Evolutionary conservation across 2,329 filamentous ascomycete species (phyloP).

Genomic region (Exophiala aquamarina): DNA sequence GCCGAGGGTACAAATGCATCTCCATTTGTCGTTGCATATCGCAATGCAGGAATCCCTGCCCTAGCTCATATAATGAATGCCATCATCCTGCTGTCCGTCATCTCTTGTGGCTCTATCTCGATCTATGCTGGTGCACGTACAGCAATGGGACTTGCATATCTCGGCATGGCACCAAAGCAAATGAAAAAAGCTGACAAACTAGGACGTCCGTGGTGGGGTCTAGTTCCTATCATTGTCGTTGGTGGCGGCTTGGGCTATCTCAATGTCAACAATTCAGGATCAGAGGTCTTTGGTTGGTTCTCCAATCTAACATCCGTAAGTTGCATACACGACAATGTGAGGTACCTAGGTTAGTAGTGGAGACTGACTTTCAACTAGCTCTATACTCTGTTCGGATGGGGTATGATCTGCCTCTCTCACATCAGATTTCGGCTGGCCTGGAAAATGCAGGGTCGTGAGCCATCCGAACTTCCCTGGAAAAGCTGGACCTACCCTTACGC

Average conservation of each 20-base stretch:
- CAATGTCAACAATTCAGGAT: conserved; percentile 43
- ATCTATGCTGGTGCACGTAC: conserved; percentile 54
- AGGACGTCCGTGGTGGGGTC: conserved; percentile 43
- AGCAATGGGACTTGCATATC: conserved; percentile 50
- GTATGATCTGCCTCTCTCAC: conserved; percentile 45
- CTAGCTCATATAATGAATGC: conserved; percentile 73
- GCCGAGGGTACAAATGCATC: conserved; percentile 43
- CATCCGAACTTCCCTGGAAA: conserved; percentile 43
- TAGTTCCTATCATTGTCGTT: conserved; percentile 66
- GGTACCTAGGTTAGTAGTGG: too few species aligned
- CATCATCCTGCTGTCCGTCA: conserved; percentile 69
- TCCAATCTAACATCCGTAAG: conserved; percentile 48
- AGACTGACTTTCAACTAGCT: too few species aligned
- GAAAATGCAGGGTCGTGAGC: conserved; percentile 40
- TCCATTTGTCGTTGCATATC: conserved; percentile 67
- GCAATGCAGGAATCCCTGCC: conserved; percentile 64
- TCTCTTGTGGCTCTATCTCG: conserved; percentile 67
- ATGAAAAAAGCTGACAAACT: conserved; percentile 32
- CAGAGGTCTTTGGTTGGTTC: conserved; percentile 49
- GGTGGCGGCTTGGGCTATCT: conserved; percentile 56
- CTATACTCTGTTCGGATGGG: conserved; percentile 47
- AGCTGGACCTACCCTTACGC: conserved; percentile 47
- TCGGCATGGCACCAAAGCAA: conserved; percentile 36
- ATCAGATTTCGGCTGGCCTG: conserved; percentile 45
- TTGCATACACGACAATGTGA: too few species aligned